phyloP scores from a whole-genome alignment of 345 rosid species.

The Lepidium sativum region DNA sequence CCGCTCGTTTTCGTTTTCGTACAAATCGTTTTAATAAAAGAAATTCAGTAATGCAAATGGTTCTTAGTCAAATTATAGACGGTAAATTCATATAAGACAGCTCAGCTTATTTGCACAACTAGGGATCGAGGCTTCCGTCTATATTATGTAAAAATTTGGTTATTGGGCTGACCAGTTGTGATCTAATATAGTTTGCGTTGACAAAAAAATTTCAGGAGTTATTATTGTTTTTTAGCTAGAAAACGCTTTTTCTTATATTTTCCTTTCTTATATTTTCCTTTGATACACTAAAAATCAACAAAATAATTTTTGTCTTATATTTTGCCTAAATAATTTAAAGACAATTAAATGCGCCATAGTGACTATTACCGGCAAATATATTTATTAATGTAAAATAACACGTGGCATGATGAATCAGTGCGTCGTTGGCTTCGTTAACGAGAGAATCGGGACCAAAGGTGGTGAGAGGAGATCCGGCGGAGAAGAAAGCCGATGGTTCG shows the following conservation, averaged over 20 bases:
- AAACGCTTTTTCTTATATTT: background rate
- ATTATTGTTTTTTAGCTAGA: background rate
- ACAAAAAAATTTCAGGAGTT: background rate
- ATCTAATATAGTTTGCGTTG: no score
- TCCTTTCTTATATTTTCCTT: background rate
- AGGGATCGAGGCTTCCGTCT: no score
- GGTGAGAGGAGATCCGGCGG: conserved; percentile 80
- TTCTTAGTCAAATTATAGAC: no score
- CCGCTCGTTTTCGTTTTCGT: no score
- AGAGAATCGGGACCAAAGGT: conserved; percentile 87
- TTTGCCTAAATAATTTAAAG: background rate
- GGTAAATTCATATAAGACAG: no score
- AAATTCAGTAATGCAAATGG: no score
- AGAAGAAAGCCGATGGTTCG: conserved; percentile 38
- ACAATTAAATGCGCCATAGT: background rate
- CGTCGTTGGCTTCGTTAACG: conserved; percentile 86
- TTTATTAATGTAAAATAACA: background rate
- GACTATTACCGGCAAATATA: background rate
- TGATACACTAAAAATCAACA: no score
- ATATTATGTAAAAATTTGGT: no score
- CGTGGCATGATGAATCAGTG: conserved; percentile 38
- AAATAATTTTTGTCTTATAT: background rate
- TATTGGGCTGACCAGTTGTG: no score
- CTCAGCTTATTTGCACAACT: no score
- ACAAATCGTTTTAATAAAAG: background rate